Evolutionary conservation across 805 yeast genomes (phyloP), one percentile per base, ranked within the genome.

Genomic region (Saccharomycopsis sp.): DNA sequence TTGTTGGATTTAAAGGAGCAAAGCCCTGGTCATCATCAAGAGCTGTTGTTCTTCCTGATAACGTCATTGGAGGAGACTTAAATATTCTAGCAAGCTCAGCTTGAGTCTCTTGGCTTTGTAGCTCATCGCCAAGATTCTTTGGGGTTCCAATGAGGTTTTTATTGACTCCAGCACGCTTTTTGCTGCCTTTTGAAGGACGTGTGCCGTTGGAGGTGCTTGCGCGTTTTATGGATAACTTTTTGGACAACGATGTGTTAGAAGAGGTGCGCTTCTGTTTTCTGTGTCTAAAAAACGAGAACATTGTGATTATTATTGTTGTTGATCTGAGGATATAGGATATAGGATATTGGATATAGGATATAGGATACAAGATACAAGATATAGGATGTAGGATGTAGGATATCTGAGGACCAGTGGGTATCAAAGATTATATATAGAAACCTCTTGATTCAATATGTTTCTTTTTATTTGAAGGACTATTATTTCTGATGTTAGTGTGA

Each of bases 131-230:
- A 3, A 58, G 23, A 41, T 53, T 52, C 35, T 51, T 50, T 9
- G 61, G 61, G 12, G 55, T 25, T 12, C 60, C 60, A 29, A 58
- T 58, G 3, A 44, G 49, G 22, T 8, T 44, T 17, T 44, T 44
- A 44, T 44, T 44, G 3, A 44, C 12, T 12, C 5, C 38, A 29
- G 9, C 38, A 29, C 38, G 38, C 12, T 29, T 29, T 12, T 29
- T 29, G 38, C 38, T 29, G 38, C 38, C 12, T 5, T 5, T 29
- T 29, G 38, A 5, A 7, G 38, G 38, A 29, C 38, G 38, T 29
- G 38, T n/a, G n/a, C n/a, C 38, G 5, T 5, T 29, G 12, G 38
- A 29, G 38, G 38, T 29, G 38, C 38, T 29, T 5, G 38, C 38
- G 5, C 38, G 5, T 12, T 29, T 29, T 5, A 29, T 29, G 9